Conservation (phyloP, 2,329 filamentous ascomycete genomes). For the Cladosporium halotolerans region DNA sequence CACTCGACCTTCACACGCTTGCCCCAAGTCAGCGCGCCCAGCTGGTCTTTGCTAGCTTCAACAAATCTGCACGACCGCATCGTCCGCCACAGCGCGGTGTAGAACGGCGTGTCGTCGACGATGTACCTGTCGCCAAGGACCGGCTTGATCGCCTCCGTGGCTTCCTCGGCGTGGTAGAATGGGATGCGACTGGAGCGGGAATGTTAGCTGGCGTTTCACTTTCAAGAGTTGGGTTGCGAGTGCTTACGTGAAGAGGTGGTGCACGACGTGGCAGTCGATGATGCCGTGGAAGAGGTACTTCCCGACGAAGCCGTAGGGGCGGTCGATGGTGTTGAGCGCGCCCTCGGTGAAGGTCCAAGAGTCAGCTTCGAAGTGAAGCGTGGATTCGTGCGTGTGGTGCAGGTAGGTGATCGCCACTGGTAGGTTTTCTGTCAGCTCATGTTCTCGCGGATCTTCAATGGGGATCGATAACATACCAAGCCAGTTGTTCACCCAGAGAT, state of each 20-base stretch:
- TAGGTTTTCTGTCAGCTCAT: not conserved
- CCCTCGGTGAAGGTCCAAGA: slow-evolving; percentile 59
- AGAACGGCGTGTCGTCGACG: not conserved
- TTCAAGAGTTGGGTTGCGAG: not conserved
- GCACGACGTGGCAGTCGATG: slow-evolving; percentile 58
- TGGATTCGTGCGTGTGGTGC: slow-evolving; percentile 58
- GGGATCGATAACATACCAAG: slow-evolving; percentile 37
- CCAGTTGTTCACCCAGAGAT: slow-evolving; percentile 67
- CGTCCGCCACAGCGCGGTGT: not conserved
- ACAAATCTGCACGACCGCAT: not conserved
- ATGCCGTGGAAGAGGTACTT: slow-evolving; percentile 62
- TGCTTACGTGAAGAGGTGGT: slow-evolving; percentile 38
- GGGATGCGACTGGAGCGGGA: not conserved
- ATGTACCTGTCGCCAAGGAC: not conserved
- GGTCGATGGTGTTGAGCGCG: slow-evolving; percentile 57
- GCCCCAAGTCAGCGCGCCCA: not conserved
- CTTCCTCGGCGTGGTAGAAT: slow-evolving; percentile 7
- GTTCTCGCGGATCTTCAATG: not conserved
- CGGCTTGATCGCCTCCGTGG: slow-evolving; percentile 1
- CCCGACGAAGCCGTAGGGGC: slow-evolving; percentile 59
- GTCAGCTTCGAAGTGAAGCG: slow-evolving; percentile 54
- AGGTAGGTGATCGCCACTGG: slow-evolving; percentile 68
- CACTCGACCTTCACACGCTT: not conserved
- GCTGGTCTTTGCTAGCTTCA: not conserved
- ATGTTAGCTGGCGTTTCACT: not conserved